Base-by-base conservation (phyloP, 805 yeast species). In the Ogataea angusta region DNA sequence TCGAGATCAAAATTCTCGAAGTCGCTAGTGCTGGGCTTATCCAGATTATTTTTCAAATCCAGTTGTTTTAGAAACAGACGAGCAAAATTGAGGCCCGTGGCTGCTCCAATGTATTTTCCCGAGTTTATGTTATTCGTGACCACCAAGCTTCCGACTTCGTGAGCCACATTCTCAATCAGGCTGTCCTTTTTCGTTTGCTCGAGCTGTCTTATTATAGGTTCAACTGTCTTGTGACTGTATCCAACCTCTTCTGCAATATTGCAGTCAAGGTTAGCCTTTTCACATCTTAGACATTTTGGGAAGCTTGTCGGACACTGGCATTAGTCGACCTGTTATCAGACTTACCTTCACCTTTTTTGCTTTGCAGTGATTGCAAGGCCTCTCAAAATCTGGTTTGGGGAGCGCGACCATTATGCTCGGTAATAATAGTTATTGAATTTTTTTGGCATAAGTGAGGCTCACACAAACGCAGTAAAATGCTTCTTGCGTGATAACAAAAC, bases 91-190 rank as follows among this genome's bases (percentile, higher is more conserved):
- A 53, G 42, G 10, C 59, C 59, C 5, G 59, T 53, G 19, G 57
- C 59, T n/a, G 59, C 59, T 4, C 56, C 56, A 3, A 52, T 50
- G 23, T 52, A 52, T 30, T 54, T 54, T 9, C 57, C 57, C 26
- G 40, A 43, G 9, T 36, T 34, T n/a, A 29, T 16, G 9, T 41
- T 40, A 15, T 33, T 42, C 15, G 54, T 36, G 5, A 52, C 46
- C 1, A 54, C 52, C 29, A 54, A 30, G 38, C 56, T 54, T 8
- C 59, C 57, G 8, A 54, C 57, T 14, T 53, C 58, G 1, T 57
- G 46, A 3, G 59, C 53, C 10, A 53, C 47, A 16, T 43, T 40
- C n/a, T 54, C 59, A 5, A 54, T 50, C 8, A 51, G 46, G 10
- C 40, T 33, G 25, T 48, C 52, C 13, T 41, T 39, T 16, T 31